phyloP scores from a whole-genome alignment of 495 filamentous ascomycete genomes.

The Tuber calosporum region DNA sequence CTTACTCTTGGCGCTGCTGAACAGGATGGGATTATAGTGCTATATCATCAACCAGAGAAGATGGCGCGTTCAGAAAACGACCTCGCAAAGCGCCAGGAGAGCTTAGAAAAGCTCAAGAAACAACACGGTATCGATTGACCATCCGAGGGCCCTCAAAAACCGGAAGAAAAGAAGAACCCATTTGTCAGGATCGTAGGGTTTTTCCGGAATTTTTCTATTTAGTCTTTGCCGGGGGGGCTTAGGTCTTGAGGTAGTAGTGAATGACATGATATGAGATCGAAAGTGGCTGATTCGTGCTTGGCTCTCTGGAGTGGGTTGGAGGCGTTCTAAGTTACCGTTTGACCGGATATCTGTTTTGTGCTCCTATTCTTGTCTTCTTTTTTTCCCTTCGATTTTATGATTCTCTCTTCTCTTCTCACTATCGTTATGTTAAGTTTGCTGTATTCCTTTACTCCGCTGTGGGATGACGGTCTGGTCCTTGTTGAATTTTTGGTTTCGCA shows the following conservation, averaged over 20 bases:
- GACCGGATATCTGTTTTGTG: conserved; percentile 7
- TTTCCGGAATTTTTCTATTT: neutral
- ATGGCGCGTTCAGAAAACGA: conserved; percentile 90
- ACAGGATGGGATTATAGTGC: conserved; percentile 50
- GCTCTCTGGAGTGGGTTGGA: conserved; percentile 18
- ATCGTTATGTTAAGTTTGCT: conserved; percentile 11
- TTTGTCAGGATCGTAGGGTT: neutral
- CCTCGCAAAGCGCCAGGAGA: conserved; percentile 85
- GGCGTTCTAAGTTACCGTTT: conserved; percentile 10
- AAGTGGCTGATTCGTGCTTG: conserved; percentile 17
- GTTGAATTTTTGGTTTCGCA: neutral
- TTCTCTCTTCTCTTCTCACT: conserved; percentile 8
- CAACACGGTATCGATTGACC: conserved; percentile 96
- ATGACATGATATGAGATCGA: conserved; percentile 11
- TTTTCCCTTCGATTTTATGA: conserved; percentile 17
- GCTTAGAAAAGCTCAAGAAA: conserved; percentile 94
- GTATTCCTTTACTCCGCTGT: neutral
- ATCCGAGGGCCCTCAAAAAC: neutral
- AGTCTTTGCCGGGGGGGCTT: neutral
- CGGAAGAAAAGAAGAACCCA: conserved; percentile 5
- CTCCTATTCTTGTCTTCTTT: conserved; percentile 8
- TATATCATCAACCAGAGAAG: conserved; percentile 99
- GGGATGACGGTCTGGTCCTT: neutral
- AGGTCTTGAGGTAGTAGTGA: neutral
- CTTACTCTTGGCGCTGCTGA: conserved; percentile 4